Evolutionary conservation across 305 asterid genomes (phyloP).

Genomic region (Withania somnifera): DNA sequence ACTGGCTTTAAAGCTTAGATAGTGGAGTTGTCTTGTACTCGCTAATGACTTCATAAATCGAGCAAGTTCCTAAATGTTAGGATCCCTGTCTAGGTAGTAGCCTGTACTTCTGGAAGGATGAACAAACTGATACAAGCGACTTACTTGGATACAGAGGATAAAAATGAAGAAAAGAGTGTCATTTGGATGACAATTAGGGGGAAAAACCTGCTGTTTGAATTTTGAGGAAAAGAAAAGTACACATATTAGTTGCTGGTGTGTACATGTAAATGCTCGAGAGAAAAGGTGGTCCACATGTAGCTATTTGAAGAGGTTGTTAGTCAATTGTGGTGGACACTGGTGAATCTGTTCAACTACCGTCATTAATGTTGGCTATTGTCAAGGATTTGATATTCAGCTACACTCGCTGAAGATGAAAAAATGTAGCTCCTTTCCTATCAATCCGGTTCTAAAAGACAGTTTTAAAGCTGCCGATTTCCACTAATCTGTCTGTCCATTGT

Average conservation of each 20-base stretch:
- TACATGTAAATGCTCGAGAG: background rate
- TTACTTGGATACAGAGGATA: background rate
- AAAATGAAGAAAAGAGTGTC: background rate
- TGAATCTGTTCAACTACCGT: background rate
- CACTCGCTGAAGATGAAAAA: background rate
- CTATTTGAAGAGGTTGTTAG: background rate
- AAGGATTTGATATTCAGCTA: background rate
- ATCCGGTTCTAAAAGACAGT: background rate
- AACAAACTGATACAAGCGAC: background rate
- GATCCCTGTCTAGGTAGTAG: background rate
- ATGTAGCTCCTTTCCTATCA: background rate
- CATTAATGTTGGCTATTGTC: background rate
- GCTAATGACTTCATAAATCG: background rate
- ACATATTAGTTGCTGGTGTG: background rate
- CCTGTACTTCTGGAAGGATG: background rate
- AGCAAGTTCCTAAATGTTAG: background rate
- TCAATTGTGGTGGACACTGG: background rate
- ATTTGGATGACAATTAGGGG: background rate
- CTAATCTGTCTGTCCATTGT: background rate
- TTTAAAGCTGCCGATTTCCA: background rate
- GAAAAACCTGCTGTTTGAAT: background rate
- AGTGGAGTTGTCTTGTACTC: background rate
- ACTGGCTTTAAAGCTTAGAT: background rate
- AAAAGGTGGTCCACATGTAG: background rate
- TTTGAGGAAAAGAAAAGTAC: background rate